phyloP scores from a whole-genome alignment of 305 asterid genomes.

The Vinca major region DNA sequence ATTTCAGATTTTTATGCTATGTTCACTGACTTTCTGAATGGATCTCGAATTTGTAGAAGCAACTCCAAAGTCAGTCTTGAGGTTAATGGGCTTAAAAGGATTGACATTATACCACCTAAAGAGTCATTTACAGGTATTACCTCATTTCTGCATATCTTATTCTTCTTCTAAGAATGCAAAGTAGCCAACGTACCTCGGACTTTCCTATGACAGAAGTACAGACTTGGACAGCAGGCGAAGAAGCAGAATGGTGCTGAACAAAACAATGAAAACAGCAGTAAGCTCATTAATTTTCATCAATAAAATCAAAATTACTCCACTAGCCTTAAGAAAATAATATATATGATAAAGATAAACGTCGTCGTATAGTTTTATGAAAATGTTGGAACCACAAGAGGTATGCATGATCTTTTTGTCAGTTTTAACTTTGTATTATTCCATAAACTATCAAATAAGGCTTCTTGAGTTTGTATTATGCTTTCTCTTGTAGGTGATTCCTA shows the following conservation, averaged over 20 bases:
- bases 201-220: constrained; percentile 49
- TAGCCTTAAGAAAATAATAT: neutral
- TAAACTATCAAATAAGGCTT: neutral
- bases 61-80: constrained; percentile 77
- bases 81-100: constrained; percentile 81
- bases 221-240: constrained; percentile 65
- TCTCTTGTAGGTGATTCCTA: constrained; percentile 34
- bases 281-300: constrained; percentile 14
- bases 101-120: constrained; percentile 74
- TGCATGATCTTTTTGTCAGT: neutral
- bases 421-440: neutral
- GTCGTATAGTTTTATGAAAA: too few species aligned
- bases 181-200: neutral
- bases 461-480: neutral
- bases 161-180: neutral
- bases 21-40: constrained; percentile 5
- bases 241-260: constrained; percentile 36
- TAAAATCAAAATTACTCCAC: neutral
- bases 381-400: neutral
- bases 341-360: too few species aligned
- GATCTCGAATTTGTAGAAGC: constrained; percentile 54
- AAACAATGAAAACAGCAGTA: constrained; percentile 43
- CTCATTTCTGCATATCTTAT: neutral
- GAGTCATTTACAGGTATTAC: constrained; percentile 71
- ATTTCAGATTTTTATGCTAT: neutral